A percentile compares a stretch with the other conserved stretches of the same genome.
Conservation (phyloP, 2,329 filamentous ascomycete genomes). For the Berkeleyomyces basicola region DNA sequence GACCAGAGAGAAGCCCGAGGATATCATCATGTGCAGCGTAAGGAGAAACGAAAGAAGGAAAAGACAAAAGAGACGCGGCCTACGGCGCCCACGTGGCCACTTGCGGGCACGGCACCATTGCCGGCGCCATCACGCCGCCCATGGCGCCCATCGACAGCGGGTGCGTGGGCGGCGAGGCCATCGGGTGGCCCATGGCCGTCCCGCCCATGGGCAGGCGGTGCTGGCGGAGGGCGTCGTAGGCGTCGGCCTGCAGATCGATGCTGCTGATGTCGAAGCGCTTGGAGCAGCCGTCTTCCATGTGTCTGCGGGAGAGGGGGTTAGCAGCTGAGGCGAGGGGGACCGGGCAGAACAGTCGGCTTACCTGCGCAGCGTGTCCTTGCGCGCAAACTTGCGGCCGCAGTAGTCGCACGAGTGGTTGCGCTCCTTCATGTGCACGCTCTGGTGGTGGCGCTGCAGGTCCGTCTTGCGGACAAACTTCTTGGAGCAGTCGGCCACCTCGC, state of each 20-base stretch:
- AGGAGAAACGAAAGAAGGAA: neutral
- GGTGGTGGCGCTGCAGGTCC: slow-evolving; percentile 49
- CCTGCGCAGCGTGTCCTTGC: slow-evolving; percentile 73
- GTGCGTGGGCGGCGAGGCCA: slow-evolving; percentile 1
- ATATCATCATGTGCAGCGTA: slow-evolving; percentile 11
- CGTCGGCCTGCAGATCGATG: slow-evolving; percentile 26
- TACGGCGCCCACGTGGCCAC: slow-evolving; percentile 6
- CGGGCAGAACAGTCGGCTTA: slow-evolving; percentile 23
- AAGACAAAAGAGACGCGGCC: neutral
- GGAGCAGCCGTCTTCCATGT: slow-evolving; percentile 61
- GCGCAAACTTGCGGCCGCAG: slow-evolving; percentile 55
- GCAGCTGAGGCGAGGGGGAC: neutral
- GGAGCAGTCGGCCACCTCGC: slow-evolving; percentile 45
- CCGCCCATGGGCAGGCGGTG: slow-evolving; percentile 4
- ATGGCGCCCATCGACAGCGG: slow-evolving; percentile 4
- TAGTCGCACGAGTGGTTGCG: slow-evolving; percentile 53
- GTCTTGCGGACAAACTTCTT: slow-evolving; percentile 72
- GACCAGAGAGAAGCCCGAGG: neutral
- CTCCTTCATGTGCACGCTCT: slow-evolving; percentile 57
- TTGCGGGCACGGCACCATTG: neutral
- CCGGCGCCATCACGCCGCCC: slow-evolving; percentile 1
- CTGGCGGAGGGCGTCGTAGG: slow-evolving; percentile 16
- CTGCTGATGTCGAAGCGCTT: slow-evolving; percentile 45
- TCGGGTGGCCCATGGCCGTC: slow-evolving; percentile 2
- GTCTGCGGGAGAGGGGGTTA: slow-evolving; percentile 29